Conservation (phyloP, 306 rosid species). For the Adenanthera pavonina region DNA sequence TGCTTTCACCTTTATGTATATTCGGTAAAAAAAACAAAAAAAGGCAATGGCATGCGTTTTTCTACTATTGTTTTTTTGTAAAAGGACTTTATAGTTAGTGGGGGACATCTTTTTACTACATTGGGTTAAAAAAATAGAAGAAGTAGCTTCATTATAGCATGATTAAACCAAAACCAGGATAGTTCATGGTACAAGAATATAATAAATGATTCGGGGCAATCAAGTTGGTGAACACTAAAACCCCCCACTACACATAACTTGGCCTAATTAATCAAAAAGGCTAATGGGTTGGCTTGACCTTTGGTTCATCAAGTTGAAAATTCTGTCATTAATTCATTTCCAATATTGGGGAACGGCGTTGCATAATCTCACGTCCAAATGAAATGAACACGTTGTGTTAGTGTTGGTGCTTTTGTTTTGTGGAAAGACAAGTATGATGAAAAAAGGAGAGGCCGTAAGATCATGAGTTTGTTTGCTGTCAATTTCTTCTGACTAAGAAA, state of each 20-base stretch:
- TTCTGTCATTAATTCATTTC: background rate
- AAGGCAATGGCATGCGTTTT: background rate
- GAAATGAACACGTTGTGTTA: slow-evolving; percentile 47
- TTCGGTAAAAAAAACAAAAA: background rate
- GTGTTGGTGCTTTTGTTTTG: background rate
- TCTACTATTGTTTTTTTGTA: background rate
- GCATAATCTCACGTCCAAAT: slow-evolving; percentile 38
- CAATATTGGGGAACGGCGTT: background rate
- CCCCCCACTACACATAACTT: background rate
- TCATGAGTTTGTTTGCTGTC: slow-evolving; percentile 30
- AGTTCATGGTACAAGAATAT: background rate
- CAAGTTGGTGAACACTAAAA: background rate
- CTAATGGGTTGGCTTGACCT: slow-evolving; percentile 20
- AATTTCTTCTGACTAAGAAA: slow-evolving; percentile 8
- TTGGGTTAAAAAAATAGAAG: background rate
- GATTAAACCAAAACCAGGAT: slow-evolving; percentile 14
- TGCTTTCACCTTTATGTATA: background rate
- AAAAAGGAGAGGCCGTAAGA: background rate
- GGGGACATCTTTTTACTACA: slow-evolving; percentile 11
- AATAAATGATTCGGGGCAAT: background rate
- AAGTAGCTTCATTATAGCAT: background rate
- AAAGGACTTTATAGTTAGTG: background rate
- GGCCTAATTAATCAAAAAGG: background rate
- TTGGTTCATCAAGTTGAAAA: background rate
- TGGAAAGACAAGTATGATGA: background rate